Evolutionary conservation across 345 rosid species (phyloP).

Genomic region (Corymbia maculata): DNA sequence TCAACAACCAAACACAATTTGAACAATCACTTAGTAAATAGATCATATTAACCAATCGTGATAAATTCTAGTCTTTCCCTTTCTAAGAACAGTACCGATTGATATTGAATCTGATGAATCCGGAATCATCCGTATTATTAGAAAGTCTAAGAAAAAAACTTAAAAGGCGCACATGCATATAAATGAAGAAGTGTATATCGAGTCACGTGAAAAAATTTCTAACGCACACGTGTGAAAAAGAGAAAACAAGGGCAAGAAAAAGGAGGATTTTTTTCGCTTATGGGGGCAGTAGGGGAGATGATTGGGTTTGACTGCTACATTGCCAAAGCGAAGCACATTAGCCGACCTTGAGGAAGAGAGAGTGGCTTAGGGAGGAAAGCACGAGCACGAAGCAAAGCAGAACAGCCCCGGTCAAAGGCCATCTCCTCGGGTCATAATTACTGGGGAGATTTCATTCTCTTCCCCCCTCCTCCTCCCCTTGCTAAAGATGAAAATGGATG

Average conservation of each 20-base stretch:
- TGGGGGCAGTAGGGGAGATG: neutral
- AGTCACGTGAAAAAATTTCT: rapidly evolving
- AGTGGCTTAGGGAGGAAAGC: neutral
- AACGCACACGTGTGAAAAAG: neutral
- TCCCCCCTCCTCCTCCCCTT: neutral
- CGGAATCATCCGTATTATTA: too few species aligned
- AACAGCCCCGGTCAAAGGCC: neutral
- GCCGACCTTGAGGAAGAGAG: neutral
- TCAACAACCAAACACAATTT: neutral
- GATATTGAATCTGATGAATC: too few species aligned
- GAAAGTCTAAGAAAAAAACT: too few species aligned
- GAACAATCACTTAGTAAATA: neutral
- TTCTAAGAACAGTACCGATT: neutral
- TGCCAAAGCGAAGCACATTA: neutral
- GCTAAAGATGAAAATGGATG: neutral
- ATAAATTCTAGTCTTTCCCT: neutral
- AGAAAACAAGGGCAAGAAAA: neutral
- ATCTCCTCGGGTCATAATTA: neutral
- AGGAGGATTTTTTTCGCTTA: neutral
- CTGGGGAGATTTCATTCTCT: neutral
- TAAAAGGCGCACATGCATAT: too few species aligned
- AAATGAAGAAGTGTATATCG: too few species aligned
- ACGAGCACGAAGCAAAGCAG: neutral
- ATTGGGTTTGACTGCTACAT: neutral
- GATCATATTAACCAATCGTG: too few species aligned